A percentile compares a stretch with the other conserved stretches of the same genome.
phyloP scores from a whole-genome alignment of 1,139 yeast species.

The Blastobotrys capitulatus region DNA sequence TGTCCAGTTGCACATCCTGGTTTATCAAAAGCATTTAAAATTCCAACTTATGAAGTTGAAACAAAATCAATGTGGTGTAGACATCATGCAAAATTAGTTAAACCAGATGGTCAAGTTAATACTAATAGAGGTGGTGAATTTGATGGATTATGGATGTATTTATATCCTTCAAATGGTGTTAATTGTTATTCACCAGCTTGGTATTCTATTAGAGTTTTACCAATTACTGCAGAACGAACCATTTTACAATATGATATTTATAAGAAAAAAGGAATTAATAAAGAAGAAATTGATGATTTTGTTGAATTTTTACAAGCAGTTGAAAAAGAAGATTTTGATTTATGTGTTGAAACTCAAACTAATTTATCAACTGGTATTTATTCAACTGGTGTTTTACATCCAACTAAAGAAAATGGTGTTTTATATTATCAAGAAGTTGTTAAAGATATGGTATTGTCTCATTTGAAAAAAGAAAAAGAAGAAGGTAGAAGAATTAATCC shows the following conservation, averaged over 20 bases:
- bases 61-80: slow-evolving; percentile 5
- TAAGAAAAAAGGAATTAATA: slow-evolving; percentile 10
- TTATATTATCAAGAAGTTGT: slow-evolving; percentile 4
- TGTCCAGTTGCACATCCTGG: slow-evolving; percentile 4
- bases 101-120: neutral
- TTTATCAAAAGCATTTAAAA: slow-evolving; percentile 2
- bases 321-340: slow-evolving; percentile 9
- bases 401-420: neutral
- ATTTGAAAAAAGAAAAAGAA: slow-evolving; percentile 8
- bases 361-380: slow-evolving; percentile 3
- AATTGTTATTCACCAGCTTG: slow-evolving; percentile 10
- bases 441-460: slow-evolving; percentile 6
- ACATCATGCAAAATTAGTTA: neutral
- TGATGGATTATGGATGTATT: slow-evolving; percentile 6
- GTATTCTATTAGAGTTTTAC: slow-evolving; percentile 12
- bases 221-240: slow-evolving; percentile 8
- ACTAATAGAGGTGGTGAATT: neutral
- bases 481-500: slow-evolving; percentile 11
- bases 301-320: slow-evolving; percentile 1
- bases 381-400: neutral
- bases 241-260: slow-evolving; percentile 10
- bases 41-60: neutral
- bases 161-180: slow-evolving; percentile 10
- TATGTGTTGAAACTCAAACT: slow-evolving; percentile 5
- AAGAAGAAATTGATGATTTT: slow-evolving; percentile 6